Evolutionary conservation across 1,284 basidiomycete genomes (phyloP).

Genomic region (Trametes versicolor): DNA sequence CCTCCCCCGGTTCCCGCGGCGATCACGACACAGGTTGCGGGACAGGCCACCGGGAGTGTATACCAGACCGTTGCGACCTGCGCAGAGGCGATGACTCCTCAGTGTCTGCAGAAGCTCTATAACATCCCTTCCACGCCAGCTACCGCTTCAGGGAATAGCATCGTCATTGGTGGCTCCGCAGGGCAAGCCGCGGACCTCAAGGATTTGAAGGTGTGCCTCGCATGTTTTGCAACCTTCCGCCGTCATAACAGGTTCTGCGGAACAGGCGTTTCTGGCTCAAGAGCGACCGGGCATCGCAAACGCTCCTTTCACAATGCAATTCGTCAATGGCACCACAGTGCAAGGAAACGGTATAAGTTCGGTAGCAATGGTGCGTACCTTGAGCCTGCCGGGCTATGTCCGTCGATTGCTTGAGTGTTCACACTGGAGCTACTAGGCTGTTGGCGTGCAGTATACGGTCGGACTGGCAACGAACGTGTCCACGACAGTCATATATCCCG

Average conservation of each 20-base stretch:
- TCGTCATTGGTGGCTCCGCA: conserved; percentile 51
- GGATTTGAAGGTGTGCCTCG: not conserved
- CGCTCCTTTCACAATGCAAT: conserved; percentile 35
- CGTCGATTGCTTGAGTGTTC: no score
- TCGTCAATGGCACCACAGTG: conserved; percentile 22
- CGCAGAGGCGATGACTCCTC: conserved; percentile 53
- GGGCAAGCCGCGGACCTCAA: not conserved
- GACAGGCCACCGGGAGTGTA: not conserved
- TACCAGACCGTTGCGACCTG: conserved; percentile 20
- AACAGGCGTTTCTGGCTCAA: conserved; percentile 58
- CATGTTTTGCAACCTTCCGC: no score
- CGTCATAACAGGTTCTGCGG: conserved; percentile 34
- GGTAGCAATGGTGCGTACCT: no score
- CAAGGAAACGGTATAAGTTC: no score
- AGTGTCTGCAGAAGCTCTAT: conserved; percentile 63
- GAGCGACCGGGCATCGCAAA: conserved; percentile 64
- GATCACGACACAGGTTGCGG: no score
- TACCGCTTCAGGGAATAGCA: conserved; percentile 52
- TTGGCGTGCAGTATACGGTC: no score
- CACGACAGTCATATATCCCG: no score
- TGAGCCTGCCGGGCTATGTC: no score
- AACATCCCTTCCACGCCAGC: conserved; percentile 56
- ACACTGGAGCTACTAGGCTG: no score
- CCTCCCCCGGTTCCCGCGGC: not conserved
- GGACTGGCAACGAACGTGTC: no score